Conservation (phyloP, 2,329 filamentous ascomycete genomes). For the Nemania abortiva region DNA sequence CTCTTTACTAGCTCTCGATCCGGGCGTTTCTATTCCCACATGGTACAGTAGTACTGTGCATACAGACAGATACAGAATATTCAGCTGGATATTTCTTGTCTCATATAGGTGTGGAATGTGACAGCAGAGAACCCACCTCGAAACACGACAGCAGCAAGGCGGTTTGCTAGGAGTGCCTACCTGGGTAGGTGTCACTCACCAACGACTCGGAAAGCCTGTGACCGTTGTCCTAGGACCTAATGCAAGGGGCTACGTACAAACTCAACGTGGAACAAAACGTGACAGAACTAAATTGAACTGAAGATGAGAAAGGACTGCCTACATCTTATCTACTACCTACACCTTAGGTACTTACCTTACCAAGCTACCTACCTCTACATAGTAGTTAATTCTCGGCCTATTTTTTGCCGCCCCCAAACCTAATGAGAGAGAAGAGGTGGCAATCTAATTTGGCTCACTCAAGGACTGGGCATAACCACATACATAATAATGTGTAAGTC, state of each 20-base stretch:
- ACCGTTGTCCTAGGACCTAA: neutral
- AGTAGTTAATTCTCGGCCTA: neutral
- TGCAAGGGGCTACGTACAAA: slow-evolving; percentile 2
- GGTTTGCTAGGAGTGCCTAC: neutral
- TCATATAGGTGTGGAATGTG: slow-evolving; percentile 4
- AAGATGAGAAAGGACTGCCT: neutral
- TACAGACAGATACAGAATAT: neutral
- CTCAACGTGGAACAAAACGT: slow-evolving; percentile 12
- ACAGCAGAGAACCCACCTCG: neutral
- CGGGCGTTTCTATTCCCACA: slow-evolving; percentile 16
- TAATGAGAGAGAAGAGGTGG: neutral
- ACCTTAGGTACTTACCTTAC: neutral
- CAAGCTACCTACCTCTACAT: neutral
- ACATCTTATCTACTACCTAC: neutral
- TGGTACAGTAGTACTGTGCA: neutral
- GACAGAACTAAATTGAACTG: slow-evolving; percentile 5
- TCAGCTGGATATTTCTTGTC: slow-evolving; percentile 25
- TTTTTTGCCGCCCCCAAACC: slow-evolving; percentile 15
- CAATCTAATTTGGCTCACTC: neutral
- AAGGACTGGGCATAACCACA: too few relatives aligned
- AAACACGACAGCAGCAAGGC: slow-evolving; percentile 5
- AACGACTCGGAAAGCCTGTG: neutral
- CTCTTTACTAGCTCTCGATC: slow-evolving; percentile 1
- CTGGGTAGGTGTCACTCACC: neutral
- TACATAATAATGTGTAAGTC: neutral